Conservation (phyloP, 768 basidiomycete species). For the Agrocybe pediades region DNA sequence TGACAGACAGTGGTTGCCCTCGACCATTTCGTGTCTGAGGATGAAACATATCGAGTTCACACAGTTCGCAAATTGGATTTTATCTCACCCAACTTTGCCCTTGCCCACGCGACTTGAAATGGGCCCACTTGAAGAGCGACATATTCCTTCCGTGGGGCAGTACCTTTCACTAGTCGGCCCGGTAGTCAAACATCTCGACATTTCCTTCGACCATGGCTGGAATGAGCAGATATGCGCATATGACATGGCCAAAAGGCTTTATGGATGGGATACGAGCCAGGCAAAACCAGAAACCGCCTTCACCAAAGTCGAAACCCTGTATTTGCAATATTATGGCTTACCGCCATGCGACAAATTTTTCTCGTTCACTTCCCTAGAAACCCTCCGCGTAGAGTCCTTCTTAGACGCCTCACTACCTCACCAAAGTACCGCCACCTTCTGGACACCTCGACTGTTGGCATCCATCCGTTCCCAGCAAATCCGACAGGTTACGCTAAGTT, state of each 20-base stretch:
- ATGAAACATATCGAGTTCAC: slow-evolving; percentile 2
- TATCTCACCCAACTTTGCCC: slow-evolving; percentile 4
- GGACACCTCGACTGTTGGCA: slow-evolving; percentile 9
- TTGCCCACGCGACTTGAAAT: slow-evolving; percentile 4
- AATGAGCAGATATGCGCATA: slow-evolving; percentile 6
- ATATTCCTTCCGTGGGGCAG: background rate
- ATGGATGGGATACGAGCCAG: background rate
- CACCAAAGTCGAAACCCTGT: background rate
- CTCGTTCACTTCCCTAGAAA: slow-evolving; percentile 1
- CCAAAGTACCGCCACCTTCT: slow-evolving; percentile 10
- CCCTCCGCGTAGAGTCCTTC: slow-evolving; percentile 10
- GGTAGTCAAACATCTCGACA: background rate
- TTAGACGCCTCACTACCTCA: background rate
- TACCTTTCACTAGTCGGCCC: slow-evolving; percentile 7
- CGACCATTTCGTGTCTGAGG: background rate
- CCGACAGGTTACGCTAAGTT: slow-evolving; percentile 1
- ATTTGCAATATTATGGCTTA: background rate
- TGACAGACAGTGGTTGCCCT: background rate
- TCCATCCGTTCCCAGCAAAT: slow-evolving; percentile 5
- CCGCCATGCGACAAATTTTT: slow-evolving; percentile 4
- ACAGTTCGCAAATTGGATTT: slow-evolving; percentile 8
- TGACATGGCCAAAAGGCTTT: background rate
- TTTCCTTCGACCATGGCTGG: slow-evolving; percentile 6
- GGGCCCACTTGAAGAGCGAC: slow-evolving; percentile 8
- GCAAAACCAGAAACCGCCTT: background rate